Base-by-base conservation (phyloP, 306 rosid species). In the Prunus padus region DNA sequence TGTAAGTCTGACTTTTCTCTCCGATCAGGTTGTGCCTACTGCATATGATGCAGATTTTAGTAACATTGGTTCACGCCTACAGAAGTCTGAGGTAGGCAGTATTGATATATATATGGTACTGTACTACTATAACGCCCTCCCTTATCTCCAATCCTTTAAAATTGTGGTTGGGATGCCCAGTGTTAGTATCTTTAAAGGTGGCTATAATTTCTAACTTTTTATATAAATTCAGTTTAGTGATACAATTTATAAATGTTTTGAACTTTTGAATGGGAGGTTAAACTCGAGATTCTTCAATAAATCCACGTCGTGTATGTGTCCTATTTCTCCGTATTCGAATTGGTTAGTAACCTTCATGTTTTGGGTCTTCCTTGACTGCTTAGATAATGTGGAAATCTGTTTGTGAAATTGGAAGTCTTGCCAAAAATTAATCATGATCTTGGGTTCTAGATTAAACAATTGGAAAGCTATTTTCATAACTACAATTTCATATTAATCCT, bases 1-100 rank as follows among this genome's bases (percentile, higher is more conserved):
- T 13, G 8, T 46, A 10, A 42, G 16, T 79, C 2, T 50, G 49
- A 18, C 2, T 7, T 72, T 59, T 16, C 11, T 23, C 54, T 28
- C 57, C 40, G 54, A 79, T 51, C 51, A 83, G 87, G 82, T 76
- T 31, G 72, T 73, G 0, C 79, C 73, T 23, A 76, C 83, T 28
- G 63, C 75, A 4, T 71, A 56, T 61, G 46, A 60, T 40, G 59
- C 37, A 26, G 66, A 67, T 57, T 65, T 14, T 28, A 37, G 46
- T 33, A 31, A 37, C 46, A 28, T 52, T 79, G 65, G 59, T 75
- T 79, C 86, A 56, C 49, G 60, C 69, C 51, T 26, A 51, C 72
- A 79, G 59, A 79, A 76, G 56, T 75, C 73, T 74, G 75, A 79
- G 86, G 83, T 75, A 56, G 23, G 80, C 49, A 19, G 16, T 71